Conservation (phyloP, 371 early-diverging fungal species). For the Mucor indicus region DNA sequence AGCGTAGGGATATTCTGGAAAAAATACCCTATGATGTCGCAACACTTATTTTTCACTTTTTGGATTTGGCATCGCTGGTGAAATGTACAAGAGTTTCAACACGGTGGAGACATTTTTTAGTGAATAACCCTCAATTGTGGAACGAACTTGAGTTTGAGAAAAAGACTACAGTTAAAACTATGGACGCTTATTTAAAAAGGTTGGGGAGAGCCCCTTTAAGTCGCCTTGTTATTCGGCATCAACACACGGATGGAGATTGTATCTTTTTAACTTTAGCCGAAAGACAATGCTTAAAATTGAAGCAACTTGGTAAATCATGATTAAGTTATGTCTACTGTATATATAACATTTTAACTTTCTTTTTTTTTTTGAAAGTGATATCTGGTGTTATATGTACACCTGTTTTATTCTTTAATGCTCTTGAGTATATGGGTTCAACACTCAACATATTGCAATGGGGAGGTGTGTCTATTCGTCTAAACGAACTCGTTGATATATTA, state of each 20-base stretch:
- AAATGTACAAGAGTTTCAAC: slow-evolving; percentile 21
- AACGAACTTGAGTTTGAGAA: slow-evolving; percentile 17
- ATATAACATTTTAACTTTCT: background rate
- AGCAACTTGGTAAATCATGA: slow-evolving; percentile 16
- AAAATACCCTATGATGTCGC: slow-evolving; percentile 23
- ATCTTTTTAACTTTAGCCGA: slow-evolving; percentile 10
- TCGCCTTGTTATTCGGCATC: slow-evolving; percentile 8
- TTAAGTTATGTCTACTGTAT: too few species aligned
- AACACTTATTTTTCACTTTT: slow-evolving; percentile 10
- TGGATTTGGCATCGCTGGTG: slow-evolving; percentile 18
- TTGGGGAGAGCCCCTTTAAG: slow-evolving; percentile 15
- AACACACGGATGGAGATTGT: slow-evolving; percentile 18
- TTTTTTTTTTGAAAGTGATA: slow-evolving; percentile 12
- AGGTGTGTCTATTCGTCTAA: slow-evolving; percentile 20
- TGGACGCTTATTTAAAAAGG: slow-evolving; percentile 17
- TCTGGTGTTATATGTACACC: slow-evolving; percentile 22
- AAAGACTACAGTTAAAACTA: background rate
- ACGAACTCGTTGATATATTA: slow-evolving; percentile 18
- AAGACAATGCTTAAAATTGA: slow-evolving; percentile 11
- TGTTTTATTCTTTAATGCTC: slow-evolving; percentile 10
- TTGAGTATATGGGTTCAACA: slow-evolving; percentile 11
- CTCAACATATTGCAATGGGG: slow-evolving; percentile 19
- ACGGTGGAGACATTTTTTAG: slow-evolving; percentile 18
- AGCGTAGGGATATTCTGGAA: slow-evolving; percentile 10
- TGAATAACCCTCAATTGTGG: slow-evolving; percentile 17